These are phyloP conservation scores for Scytalidium lignicola DNA, from an alignment of 2,329 filamentous ascomycete species.

Conservation along the genomic window DNA sequence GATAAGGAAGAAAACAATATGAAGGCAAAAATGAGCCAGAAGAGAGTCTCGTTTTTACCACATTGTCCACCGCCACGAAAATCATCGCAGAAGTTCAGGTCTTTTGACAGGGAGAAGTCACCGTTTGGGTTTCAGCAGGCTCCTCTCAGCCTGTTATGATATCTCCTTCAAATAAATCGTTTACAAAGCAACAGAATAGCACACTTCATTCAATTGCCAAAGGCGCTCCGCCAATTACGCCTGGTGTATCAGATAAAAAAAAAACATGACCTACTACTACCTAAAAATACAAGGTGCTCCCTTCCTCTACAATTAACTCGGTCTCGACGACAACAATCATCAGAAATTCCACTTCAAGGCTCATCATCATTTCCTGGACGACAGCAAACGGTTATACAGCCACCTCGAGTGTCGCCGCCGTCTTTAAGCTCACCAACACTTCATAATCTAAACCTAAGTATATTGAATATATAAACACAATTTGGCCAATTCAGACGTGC, in stretches of 20 bases:
- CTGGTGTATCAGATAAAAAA: conserved; percentile 27
- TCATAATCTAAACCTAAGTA: conserved; percentile 50
- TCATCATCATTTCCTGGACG: conserved; percentile 28
- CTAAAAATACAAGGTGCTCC: conserved; percentile 11
- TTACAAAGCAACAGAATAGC: conserved; percentile 11
- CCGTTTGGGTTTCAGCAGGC: conserved; percentile 33
- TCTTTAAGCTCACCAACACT: conserved; percentile 26
- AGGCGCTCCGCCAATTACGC: conserved; percentile 48
- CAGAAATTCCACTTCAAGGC: conserved; percentile 28
- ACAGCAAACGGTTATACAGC: conserved; percentile 8
- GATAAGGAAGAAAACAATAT: too few relatives aligned
- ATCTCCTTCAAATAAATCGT: conserved; percentile 8
- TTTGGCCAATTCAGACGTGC: conserved; percentile 77
- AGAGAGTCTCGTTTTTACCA: conserved; percentile 42
- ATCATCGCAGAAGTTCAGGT: conserved; percentile 50
- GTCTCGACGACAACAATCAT: conserved; percentile 29
- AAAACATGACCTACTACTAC: conserved; percentile 20
- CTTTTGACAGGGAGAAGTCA: conserved; percentile 32
- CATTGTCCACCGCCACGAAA: conserved; percentile 59
- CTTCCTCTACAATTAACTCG: conserved; percentile 20
- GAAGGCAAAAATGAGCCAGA: too few relatives aligned
- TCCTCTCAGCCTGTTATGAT: conserved; percentile 24
- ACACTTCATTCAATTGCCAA: conserved; percentile 1
- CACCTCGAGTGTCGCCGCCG: conserved; percentile 7
- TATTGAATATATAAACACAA: conserved; percentile 53